These are phyloP conservation scores for Colletotrichum sp. DNA, from an alignment of 2,329 filamentous ascomycete species.

Conservation along the genomic window DNA sequence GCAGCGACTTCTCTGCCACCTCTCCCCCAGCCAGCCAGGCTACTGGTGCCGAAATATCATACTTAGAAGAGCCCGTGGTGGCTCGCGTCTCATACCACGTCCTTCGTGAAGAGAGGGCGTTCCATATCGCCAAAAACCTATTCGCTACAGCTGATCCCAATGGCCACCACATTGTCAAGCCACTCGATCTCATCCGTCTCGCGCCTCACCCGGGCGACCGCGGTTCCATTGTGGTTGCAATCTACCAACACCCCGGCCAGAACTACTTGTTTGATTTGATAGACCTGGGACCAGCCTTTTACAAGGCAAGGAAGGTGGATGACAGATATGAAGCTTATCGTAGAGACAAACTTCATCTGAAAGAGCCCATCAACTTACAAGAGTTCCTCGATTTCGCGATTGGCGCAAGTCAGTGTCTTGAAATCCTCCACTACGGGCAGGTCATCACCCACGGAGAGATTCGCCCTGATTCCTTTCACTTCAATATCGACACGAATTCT, in stretches of 20 bases:
- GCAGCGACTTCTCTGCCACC: constrained; percentile 40
- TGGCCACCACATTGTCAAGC: constrained; percentile 78
- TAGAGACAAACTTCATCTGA: constrained; percentile 51
- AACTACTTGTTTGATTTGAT: constrained; percentile 76
- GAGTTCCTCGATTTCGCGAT: constrained; percentile 91
- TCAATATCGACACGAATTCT: constrained; percentile 69
- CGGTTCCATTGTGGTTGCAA: constrained; percentile 74
- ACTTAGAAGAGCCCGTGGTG: constrained; percentile 70
- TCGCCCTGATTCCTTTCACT: constrained; percentile 89
- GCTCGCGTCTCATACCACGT: constrained; percentile 84
- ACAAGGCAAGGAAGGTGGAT: constrained; percentile 57
- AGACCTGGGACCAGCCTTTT: constrained; percentile 79
- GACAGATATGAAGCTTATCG: constrained; percentile 53
- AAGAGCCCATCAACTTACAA: constrained; percentile 70
- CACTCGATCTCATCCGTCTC: constrained; percentile 79
- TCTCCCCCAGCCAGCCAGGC: constrained; percentile 35
- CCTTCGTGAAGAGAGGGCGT: constrained; percentile 85
- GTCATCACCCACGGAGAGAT: constrained; percentile 91
- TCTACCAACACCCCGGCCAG: constrained; percentile 78
- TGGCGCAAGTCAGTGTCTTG: constrained; percentile 83
- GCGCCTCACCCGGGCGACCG: constrained; percentile 72
- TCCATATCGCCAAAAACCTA: constrained; percentile 79
- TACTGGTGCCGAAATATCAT: constrained; percentile 53
- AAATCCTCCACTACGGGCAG: constrained; percentile 88
- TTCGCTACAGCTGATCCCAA: constrained; percentile 73